Evolutionary conservation across 148 eudicot genomes (phyloP).

Genomic region (Vaccinium vitisidaea): DNA sequence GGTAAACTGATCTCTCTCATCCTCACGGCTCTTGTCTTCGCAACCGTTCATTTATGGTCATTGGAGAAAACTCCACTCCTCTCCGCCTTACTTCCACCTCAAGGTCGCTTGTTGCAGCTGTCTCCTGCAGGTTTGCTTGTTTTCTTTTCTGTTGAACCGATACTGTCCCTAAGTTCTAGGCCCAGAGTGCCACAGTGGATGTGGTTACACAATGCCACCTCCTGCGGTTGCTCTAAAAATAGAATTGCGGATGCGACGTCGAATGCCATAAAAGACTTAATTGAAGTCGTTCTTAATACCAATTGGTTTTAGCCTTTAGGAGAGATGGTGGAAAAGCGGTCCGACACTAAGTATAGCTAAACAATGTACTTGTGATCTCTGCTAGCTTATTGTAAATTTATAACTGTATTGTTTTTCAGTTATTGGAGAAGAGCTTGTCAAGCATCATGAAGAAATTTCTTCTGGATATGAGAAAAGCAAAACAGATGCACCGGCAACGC

Average conservation of each 20-base stretch:
- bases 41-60: slow-evolving; percentile 45
- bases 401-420: neutral
- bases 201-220: too few species aligned
- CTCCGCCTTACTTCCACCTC: slow-evolving; percentile 43
- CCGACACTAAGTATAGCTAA: neutral
- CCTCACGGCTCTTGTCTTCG: slow-evolving; percentile 39
- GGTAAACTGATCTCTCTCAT: slow-evolving; percentile 42
- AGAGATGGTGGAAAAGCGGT: too few species aligned
- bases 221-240: too few species aligned
- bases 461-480: slow-evolving; percentile 4
- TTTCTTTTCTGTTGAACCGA: neutral
- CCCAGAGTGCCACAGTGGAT: too few species aligned
- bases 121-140: slow-evolving; percentile 46
- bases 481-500: neutral
- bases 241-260: too few species aligned
- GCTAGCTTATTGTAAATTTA: neutral
- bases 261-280: too few species aligned
- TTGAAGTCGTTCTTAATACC: too few species aligned
- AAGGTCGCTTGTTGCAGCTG: slow-evolving; percentile 32
- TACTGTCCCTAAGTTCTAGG: neutral
- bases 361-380: neutral
- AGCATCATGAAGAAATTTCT: slow-evolving; percentile 11
- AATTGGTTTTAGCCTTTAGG: too few species aligned
- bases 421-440: slow-evolving; percentile 14
- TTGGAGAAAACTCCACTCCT: slow-evolving; percentile 55